Conservation (phyloP, 2,329 filamentous ascomycete genomes). For the Trichoderma atrobrunneum region DNA sequence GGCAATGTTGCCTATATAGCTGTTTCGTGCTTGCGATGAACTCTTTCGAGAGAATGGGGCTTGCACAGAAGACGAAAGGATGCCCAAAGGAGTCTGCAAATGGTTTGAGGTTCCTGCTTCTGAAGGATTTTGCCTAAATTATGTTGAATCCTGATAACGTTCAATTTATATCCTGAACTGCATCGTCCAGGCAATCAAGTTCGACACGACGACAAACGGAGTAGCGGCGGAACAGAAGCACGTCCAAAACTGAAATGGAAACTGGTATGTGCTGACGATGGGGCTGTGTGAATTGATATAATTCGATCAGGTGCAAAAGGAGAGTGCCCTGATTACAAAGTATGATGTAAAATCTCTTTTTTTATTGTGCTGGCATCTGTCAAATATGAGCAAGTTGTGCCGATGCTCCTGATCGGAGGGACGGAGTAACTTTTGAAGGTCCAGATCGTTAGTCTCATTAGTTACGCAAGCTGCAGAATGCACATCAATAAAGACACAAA, state of each 20-base stretch:
- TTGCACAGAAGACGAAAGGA: neutral
- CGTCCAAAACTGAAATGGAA: neutral
- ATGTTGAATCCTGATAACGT: neutral
- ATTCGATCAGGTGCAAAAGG: neutral
- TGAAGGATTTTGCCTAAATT: neutral
- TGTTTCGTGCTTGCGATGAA: neutral
- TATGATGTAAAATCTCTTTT: neutral
- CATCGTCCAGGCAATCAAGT: neutral
- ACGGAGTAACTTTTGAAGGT: constrained; percentile 3
- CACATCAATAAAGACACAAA: neutral
- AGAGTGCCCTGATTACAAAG: neutral
- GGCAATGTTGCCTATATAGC: neutral
- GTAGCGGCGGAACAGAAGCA: neutral
- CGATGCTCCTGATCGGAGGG: constrained; percentile 10
- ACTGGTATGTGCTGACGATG: neutral
- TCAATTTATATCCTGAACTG: neutral
- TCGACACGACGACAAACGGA: neutral
- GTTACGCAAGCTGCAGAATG: neutral
- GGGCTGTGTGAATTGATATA: neutral
- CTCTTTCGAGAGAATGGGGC: neutral
- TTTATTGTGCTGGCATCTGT: neutral
- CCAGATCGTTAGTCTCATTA: neutral
- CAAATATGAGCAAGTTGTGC: neutral
- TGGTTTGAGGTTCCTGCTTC: neutral
- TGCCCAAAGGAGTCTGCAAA: neutral